A percentile compares a stretch with the other conserved stretches of the same genome.
Evolutionary conservation across 306 rosid genomes (phyloP).

Genomic region (Trichosanthes cucumerina): DNA sequence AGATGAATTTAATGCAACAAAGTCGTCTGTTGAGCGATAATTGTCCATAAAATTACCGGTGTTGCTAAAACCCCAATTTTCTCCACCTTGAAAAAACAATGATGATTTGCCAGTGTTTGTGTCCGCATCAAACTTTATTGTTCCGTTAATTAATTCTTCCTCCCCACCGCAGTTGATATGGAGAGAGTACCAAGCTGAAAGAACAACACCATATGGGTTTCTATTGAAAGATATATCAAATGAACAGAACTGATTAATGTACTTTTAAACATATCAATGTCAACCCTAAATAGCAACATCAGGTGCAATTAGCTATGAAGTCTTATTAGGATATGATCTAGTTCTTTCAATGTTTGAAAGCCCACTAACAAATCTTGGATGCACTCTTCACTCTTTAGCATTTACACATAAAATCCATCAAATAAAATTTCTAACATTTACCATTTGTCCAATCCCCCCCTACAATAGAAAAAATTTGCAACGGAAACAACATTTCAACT

Average conservation of each 20-base stretch:
- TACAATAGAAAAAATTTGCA: not conserved
- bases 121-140: conserved; percentile 33
- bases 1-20: conserved; percentile 12
- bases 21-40: not conserved
- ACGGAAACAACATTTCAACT: not conserved
- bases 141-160: not conserved
- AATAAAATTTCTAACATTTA: not conserved
- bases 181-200: conserved; percentile 33
- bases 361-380: not conserved
- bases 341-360: not conserved
- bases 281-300: not conserved
- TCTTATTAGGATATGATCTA: not conserved
- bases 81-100: not conserved
- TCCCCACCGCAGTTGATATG: conserved; percentile 58
- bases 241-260: not conserved
- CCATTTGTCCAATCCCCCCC: not conserved
- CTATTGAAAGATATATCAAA: not conserved
- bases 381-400: not conserved
- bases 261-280: not conserved
- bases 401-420: not conserved
- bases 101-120: conserved; percentile 20
- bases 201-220: not conserved
- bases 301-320: not conserved
- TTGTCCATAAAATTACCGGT: conserved; percentile 40
- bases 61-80: conserved; percentile 43